A percentile compares a stretch with the other conserved stretches of the same genome.
phyloP scores from a whole-genome alignment of 768 basidiomycete genomes.

The Pulveroboletus sp. region DNA sequence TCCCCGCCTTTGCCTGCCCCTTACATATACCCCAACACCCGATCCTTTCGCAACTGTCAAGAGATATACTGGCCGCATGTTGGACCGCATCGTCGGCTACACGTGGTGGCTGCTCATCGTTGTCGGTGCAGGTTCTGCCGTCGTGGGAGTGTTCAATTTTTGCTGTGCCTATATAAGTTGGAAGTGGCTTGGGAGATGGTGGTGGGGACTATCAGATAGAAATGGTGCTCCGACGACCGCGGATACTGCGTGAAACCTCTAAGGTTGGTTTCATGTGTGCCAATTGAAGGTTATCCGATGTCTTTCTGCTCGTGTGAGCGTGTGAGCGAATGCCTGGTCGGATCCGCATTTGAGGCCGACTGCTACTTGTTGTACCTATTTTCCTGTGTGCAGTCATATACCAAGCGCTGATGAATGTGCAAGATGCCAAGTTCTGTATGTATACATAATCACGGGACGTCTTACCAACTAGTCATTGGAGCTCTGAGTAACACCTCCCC shows the following conservation, averaged over 20 bases:
- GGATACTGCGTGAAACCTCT: conserved; percentile 14
- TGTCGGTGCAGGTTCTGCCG: conserved; percentile 70
- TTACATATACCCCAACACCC: conserved; percentile 45
- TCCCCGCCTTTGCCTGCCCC: conserved; percentile 49
- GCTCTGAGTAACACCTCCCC: not conserved
- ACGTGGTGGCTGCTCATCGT: conserved; percentile 74
- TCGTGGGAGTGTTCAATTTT: conserved; percentile 70
- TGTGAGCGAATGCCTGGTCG: not conserved
- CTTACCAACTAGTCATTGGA: not conserved
- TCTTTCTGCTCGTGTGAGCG: not conserved
- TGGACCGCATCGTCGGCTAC: conserved; percentile 75
- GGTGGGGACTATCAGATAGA: conserved; percentile 11
- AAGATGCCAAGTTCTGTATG: not conserved
- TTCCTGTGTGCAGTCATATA: not conserved
- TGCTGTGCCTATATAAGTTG: conserved; percentile 61
- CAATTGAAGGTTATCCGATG: not conserved
- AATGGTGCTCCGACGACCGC: not conserved
- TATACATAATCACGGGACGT: not conserved
- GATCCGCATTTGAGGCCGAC: not conserved
- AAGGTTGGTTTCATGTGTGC: not conserved
- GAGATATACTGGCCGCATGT: conserved; percentile 54
- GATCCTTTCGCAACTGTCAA: conserved; percentile 54
- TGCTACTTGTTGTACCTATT: not conserved
- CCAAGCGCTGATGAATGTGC: not conserved
- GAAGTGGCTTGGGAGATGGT: conserved; percentile 49